These are phyloP conservation scores for Multifurca ochricompacta DNA, from an alignment of 768 basidiomycete species.

Conservation along the genomic window DNA sequence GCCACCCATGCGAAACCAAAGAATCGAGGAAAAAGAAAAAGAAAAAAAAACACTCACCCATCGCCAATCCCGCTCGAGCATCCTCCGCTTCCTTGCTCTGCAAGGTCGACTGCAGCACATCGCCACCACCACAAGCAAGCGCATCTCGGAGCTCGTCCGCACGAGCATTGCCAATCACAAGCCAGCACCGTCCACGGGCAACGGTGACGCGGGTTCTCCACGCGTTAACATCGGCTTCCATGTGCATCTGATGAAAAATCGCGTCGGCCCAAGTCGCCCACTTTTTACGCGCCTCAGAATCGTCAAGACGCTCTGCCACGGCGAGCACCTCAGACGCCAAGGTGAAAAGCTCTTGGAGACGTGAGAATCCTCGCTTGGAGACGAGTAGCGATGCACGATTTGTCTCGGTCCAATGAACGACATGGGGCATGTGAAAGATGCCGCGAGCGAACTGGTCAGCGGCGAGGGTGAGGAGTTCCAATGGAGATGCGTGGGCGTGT, in stretches of 20 bases:
- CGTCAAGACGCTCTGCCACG: conserved; percentile 47
- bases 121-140: conserved; percentile 37
- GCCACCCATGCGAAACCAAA: too few relatives aligned
- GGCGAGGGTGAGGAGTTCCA: conserved; percentile 51
- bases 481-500: conserved; percentile 33
- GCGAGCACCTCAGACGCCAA: conserved; percentile 55
- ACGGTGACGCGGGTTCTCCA: conserved; percentile 41
- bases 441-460: conserved; percentile 65
- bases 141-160: conserved; percentile 49
- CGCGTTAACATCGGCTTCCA: conserved; percentile 47
- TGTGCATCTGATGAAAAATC: conserved; percentile 55
- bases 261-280: conserved; percentile 59
- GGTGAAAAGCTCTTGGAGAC: conserved; percentile 52
- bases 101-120: conserved; percentile 36
- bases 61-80: conserved; percentile 42
- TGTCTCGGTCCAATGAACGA: conserved; percentile 16
- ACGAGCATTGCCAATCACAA: conserved; percentile 47
- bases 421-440: conserved; percentile 65
- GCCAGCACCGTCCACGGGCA: conserved; percentile 47
- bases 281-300: conserved; percentile 37
- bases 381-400: too few relatives aligned
- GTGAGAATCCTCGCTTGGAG: conserved; percentile 39
- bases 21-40: too few relatives aligned
- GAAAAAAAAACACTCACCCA: conserved; percentile 31
- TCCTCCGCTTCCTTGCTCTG: conserved; percentile 45